These are phyloP conservation scores for Evansstolkia leycettana DNA, from an alignment of 495 filamentous ascomycete genomes.

Conservation along the genomic window DNA sequence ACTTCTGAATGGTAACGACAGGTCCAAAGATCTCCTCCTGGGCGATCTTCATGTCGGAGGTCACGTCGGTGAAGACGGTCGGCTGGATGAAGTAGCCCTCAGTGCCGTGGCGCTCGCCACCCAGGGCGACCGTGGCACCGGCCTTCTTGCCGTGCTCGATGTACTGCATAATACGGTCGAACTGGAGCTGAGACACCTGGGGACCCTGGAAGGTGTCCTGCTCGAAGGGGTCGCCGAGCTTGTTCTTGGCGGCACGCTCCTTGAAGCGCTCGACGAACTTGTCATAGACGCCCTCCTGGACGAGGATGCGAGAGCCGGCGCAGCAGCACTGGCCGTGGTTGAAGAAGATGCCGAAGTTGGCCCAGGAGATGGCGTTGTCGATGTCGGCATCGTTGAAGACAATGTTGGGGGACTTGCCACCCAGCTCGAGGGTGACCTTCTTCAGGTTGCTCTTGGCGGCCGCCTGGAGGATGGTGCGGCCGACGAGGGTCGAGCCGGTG, in stretches of 20 bases:
- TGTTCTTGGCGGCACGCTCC: constrained; percentile 68
- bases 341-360: constrained; percentile 98
- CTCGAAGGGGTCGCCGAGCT: constrained; percentile 86
- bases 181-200: constrained; percentile 90
- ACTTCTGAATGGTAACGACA: constrained; percentile 88
- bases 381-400: constrained; percentile 94
- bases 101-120: constrained; percentile 78
- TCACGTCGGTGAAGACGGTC: constrained; percentile 90
- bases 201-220: constrained; percentile 91
- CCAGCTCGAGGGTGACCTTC: constrained; percentile 98
- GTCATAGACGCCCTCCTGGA: constrained; percentile 93
- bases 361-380: constrained; percentile 92
- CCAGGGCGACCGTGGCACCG: constrained; percentile 74
- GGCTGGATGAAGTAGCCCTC: constrained; percentile 97
- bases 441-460: constrained; percentile 91
- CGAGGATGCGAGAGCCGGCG: constrained; percentile 89
- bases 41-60: constrained; percentile 91
- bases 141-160: constrained; percentile 80
- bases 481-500: constrained; percentile 86
- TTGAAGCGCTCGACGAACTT: constrained; percentile 86
- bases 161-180: constrained; percentile 96
- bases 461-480: constrained; percentile 90
- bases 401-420: constrained; percentile 97
- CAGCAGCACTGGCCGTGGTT: constrained; percentile 99
- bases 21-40: constrained; percentile 98